Evolutionary conservation across 2,329 filamentous ascomycete genomes (phyloP).

Genomic region (Beauveria bassiana): DNA sequence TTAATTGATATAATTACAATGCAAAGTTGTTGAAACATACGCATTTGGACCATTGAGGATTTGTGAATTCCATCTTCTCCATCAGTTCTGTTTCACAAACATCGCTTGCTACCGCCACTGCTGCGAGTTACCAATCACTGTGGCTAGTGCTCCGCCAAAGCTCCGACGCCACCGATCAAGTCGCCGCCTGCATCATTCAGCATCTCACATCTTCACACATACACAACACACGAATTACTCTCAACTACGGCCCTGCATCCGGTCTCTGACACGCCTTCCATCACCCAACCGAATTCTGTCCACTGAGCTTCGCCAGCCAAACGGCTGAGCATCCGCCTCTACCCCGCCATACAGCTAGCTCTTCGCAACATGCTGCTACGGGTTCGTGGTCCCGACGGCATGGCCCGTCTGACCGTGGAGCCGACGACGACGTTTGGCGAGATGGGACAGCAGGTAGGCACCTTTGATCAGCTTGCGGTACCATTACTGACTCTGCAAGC

Average conservation of each 20-base stretch:
- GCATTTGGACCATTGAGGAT: background rate
- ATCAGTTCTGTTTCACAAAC: background rate
- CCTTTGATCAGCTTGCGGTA: background rate
- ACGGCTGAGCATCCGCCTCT: background rate
- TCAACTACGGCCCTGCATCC: background rate
- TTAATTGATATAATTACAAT: background rate
- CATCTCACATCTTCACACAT: background rate
- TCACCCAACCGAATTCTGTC: too few species aligned
- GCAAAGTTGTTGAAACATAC: background rate
- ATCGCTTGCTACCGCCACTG: background rate
- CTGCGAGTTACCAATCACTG: background rate
- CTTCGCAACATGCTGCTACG: slow-evolving; percentile 63
- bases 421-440: slow-evolving; percentile 63
- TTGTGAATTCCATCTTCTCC: too few species aligned
- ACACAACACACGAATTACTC: background rate
- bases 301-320: slow-evolving; percentile 3
- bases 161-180: slow-evolving; percentile 9
- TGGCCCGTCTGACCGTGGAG: slow-evolving; percentile 76
- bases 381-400: slow-evolving; percentile 86
- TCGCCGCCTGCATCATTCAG: slow-evolving; percentile 2
- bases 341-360: background rate
- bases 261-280: background rate
- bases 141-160: slow-evolving; percentile 8
- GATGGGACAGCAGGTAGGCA: slow-evolving; percentile 44
- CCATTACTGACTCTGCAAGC: slow-evolving; percentile 30